phyloP scores from a whole-genome alignment of 768 basidiomycete species.

The Boletales sp. region DNA sequence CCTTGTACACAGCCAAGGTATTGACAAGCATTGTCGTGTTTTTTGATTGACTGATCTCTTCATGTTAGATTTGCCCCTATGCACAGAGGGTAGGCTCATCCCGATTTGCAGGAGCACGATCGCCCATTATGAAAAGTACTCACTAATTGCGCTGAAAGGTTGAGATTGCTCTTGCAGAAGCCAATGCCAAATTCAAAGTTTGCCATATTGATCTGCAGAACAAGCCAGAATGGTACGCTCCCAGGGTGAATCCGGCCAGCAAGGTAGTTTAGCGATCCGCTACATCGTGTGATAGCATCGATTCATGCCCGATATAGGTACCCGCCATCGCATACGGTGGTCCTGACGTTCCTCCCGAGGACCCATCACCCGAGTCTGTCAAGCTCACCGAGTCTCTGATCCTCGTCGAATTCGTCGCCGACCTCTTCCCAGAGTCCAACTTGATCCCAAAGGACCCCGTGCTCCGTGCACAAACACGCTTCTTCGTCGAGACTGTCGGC shows the following conservation, averaged over 20 bases:
- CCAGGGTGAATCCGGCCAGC: conserved; percentile 61
- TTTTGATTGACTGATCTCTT: not conserved
- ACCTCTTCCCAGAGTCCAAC: conserved; percentile 45
- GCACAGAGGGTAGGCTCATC: conserved; percentile 48
- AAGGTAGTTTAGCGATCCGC: conserved; percentile 40
- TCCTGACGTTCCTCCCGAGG: conserved; percentile 48
- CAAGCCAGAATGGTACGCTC: conserved; percentile 69
- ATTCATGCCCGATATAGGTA: conserved; percentile 1
- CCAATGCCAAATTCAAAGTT: conserved; percentile 43
- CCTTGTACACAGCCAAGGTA: conserved; percentile 49
- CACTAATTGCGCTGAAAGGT: conserved; percentile 31
- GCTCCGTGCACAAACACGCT: conserved; percentile 52
- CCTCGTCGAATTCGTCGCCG: conserved; percentile 64
- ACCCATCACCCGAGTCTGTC: conserved; percentile 55
- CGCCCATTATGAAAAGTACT: not conserved
- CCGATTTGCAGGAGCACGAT: not conserved
- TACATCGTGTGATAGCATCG: not conserved
- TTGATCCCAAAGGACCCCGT: conserved; percentile 57
- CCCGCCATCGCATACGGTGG: conserved; percentile 55
- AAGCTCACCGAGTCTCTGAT: conserved; percentile 66
- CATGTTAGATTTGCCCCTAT: conserved; percentile 50
- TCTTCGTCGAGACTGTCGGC: conserved; percentile 57
- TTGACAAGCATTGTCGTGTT: not conserved
- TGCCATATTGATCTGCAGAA: conserved; percentile 59
- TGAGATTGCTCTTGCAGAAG: conserved; percentile 59